Evolutionary conservation across 2,329 filamentous ascomycete genomes (phyloP).

Genomic region (Graphilbum fragrans): DNA sequence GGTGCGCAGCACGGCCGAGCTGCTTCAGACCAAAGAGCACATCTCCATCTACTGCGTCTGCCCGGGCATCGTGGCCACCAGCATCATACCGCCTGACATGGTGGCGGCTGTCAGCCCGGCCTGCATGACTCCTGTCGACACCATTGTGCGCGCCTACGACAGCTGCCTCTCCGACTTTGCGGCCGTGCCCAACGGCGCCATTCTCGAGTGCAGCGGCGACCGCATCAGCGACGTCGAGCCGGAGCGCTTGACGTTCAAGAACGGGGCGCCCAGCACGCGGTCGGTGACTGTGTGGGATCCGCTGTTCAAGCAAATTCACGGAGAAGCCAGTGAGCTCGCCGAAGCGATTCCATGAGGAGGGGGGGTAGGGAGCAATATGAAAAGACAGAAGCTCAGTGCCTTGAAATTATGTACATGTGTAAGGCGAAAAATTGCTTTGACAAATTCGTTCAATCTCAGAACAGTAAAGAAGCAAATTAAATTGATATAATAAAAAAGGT

Average conservation of each 20-base stretch:
- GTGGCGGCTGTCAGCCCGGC: conserved; percentile 21
- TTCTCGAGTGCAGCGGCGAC: conserved; percentile 8
- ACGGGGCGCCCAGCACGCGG: conserved; percentile 5
- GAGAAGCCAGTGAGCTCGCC: too few relatives aligned
- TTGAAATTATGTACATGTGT: too few relatives aligned
- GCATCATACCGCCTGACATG: conserved; percentile 30
- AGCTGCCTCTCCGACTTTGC: conserved; percentile 32
- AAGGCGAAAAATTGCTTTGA: too few relatives aligned
- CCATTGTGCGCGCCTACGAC: conserved; percentile 31
- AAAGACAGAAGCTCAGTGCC: too few relatives aligned
- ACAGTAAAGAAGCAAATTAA: background rate
- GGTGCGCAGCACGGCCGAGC: conserved; percentile 23
- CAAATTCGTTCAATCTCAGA: background rate
- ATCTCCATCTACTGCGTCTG: conserved; percentile 35
- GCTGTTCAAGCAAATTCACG: conserved; percentile 4
- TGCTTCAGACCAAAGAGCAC: conserved; percentile 28
- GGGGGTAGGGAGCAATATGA: too few relatives aligned
- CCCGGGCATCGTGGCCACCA: conserved; percentile 33
- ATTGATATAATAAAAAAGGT: background rate
- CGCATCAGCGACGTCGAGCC: conserved; percentile 5
- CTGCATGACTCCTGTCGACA: conserved; percentile 26
- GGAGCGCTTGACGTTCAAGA: conserved; percentile 4
- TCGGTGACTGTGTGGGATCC: conserved; percentile 4
- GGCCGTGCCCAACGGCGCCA: conserved; percentile 16
- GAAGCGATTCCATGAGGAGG: too few relatives aligned